Evolutionary conservation across 1,284 basidiomycete species (phyloP).

Genomic region (Moniliella sp.): DNA sequence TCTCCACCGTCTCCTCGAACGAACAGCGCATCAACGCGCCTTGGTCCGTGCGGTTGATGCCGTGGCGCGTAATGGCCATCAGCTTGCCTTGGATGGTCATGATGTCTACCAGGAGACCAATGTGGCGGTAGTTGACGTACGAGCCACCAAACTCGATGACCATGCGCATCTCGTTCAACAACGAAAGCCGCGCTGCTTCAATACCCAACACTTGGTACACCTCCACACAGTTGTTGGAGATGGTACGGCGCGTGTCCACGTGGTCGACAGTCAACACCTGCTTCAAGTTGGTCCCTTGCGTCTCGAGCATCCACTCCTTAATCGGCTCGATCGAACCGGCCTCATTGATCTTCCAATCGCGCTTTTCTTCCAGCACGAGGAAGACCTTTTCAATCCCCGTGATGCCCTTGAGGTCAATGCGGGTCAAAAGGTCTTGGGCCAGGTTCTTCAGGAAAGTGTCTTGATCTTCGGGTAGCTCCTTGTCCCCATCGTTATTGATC

Average conservation of each 20-base stretch:
- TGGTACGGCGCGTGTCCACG: conserved; percentile 73
- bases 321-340: conserved; percentile 27
- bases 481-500: conserved; percentile 65
- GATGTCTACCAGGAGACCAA: conserved; percentile 80
- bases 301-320: conserved; percentile 82
- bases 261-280: conserved; percentile 70
- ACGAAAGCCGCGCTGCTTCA: conserved; percentile 78
- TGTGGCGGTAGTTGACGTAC: conserved; percentile 94
- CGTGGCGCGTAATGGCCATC: conserved; percentile 97
- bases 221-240: conserved; percentile 92
- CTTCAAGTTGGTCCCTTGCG: conserved; percentile 49
- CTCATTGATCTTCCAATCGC: conserved; percentile 38
- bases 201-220: conserved; percentile 91
- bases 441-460: conserved; percentile 89
- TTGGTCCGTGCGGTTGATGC: conserved; percentile 67
- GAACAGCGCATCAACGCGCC: conserved; percentile 83
- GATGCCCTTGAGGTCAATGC: conserved; percentile 72
- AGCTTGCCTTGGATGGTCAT: conserved; percentile 90
- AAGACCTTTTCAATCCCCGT: conserved; percentile 77
- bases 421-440: conserved; percentile 84
- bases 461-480: conserved; percentile 68
- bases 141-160: conserved; percentile 99
- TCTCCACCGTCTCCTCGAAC: conserved; percentile 98
- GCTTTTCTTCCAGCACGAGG: conserved; percentile 63
- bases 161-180: conserved; percentile 58